These are phyloP conservation scores for Psidium guajava DNA, from an alignment of 345 rosid genomes.

Conservation along the genomic window DNA sequence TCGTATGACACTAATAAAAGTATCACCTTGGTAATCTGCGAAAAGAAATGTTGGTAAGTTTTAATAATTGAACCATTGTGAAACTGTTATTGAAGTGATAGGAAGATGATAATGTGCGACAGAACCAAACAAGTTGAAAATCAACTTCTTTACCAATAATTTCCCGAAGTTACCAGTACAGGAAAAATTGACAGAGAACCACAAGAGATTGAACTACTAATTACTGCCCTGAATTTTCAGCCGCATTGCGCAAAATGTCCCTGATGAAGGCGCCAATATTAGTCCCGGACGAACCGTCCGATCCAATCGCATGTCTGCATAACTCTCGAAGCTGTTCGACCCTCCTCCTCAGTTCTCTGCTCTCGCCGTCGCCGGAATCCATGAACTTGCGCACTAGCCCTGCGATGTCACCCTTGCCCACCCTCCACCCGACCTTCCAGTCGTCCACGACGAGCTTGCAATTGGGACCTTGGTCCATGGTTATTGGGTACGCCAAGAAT, in stretches of 20 bases:
- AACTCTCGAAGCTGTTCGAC: constrained; percentile 1
- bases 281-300: constrained; percentile 9
- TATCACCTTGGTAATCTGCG: not conserved
- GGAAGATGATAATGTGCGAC: not conserved
- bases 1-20: not conserved
- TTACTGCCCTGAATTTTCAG: not conserved
- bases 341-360: constrained; percentile 10
- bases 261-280: not conserved
- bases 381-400: constrained; percentile 7
- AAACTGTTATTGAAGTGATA: not conserved
- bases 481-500: constrained; percentile 24
- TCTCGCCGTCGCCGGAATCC: constrained; percentile 9
- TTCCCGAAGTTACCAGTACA: not conserved
- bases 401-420: constrained; percentile 9
- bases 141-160: not conserved
- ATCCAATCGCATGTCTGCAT: constrained; percentile 6
- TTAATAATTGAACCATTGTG: not conserved
- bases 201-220: not conserved
- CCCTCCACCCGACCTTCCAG: constrained; percentile 32
- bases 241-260: not conserved
- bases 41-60: not conserved
- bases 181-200: not conserved
- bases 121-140: not conserved
- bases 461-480: constrained; percentile 22
- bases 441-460: constrained; percentile 20